Evolutionary conservation across 805 yeast genomes (phyloP), one percentile per base, ranked within the genome.

Genomic region (Candida nanaspora): DNA sequence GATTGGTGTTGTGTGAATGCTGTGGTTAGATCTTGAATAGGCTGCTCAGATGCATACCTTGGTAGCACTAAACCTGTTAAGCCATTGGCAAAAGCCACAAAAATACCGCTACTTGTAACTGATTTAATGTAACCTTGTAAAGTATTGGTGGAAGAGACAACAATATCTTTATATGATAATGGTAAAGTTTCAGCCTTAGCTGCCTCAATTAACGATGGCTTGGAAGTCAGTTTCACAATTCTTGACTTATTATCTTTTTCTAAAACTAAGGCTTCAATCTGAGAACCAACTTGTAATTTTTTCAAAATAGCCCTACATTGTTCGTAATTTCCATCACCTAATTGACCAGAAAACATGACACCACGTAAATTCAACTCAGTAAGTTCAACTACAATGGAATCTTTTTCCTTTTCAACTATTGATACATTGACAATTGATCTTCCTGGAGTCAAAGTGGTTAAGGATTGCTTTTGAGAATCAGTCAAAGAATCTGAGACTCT

Each of bases 21-120:
- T 30, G 71, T 66, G 19, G 68, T 62, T 37, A 83, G 66, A 47
- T 79, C 82, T 10, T 71, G 77, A 30, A 63, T 66, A 33, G 67
- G 70, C 38, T 71, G 69, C 27, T 73, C 74, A 5, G 78, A 68
- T 19, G 84, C 84, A 50, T 81, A 78, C 54, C 81, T 78, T 41
- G 89, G 84, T 45, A 86, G 72, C 4, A 87, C 83, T 47, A 91
- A 70, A 39, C 97, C 98, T 26, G 86, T 85, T 47, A 91, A 74
- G 40, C 74, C 76, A 47, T 84, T 82, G 42, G 81, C 86, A 61
- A 91, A 91, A 0, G 82, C 75, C 43, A 91, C 83, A 57, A 91
- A 91, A 11, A 87, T 68, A 48, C 98, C 98, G 56, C 72, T 72
- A 35, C 71, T 72, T n/a, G 94, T 85, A 16, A 82, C 76, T 16